Percentiles rank a stretch among this genome's conserved stretches.
These are phyloP conservation scores for Punctularia strigosozonata DNA, from an alignment of 768 basidiomycete species.

Conservation along the genomic window DNA sequence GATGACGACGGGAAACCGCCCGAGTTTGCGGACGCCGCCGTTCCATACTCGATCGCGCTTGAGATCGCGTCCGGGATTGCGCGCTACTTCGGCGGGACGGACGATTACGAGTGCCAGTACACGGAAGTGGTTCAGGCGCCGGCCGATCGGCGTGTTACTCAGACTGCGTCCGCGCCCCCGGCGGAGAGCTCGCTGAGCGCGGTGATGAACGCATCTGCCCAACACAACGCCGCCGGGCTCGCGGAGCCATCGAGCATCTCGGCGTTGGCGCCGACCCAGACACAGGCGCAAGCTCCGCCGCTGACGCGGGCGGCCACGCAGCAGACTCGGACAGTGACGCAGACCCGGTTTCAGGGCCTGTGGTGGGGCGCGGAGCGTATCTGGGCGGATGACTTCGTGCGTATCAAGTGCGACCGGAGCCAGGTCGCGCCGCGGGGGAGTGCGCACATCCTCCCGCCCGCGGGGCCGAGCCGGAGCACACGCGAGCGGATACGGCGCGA, in stretches of 20 bases:
- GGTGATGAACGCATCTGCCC: too few species aligned
- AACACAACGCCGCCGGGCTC: too few species aligned
- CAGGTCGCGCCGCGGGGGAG: conserved; percentile 59
- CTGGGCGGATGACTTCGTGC: conserved; percentile 77
- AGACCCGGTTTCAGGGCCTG: conserved; percentile 62
- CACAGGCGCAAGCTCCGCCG: too few species aligned
- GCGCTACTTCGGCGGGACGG: conserved; percentile 59
- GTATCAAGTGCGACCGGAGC: conserved; percentile 58
- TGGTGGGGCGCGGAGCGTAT: conserved; percentile 90
- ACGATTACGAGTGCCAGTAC: conserved; percentile 57
- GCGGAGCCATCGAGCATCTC: too few species aligned
- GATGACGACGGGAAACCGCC: conserved; percentile 11
- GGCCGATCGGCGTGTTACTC: too few species aligned
- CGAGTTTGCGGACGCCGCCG: conserved; percentile 38
- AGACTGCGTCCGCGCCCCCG: too few species aligned
- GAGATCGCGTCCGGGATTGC: conserved; percentile 58
- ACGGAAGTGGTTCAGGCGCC: conserved; percentile 17
- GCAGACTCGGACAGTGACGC: conserved; percentile 24
- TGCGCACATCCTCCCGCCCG: conserved; percentile 45
- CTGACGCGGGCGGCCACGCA: conserved; percentile 14
- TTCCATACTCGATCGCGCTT: conserved; percentile 58
- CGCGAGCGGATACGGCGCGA: conserved; percentile 18
- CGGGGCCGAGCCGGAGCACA: conserved; percentile 32
- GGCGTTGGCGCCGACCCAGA: too few species aligned
- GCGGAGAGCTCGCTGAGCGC: too few species aligned